Evolutionary conservation across 225 moss, liverwort and hornwort species (phyloP).

Genomic region (Lunularia cruciata): DNA sequence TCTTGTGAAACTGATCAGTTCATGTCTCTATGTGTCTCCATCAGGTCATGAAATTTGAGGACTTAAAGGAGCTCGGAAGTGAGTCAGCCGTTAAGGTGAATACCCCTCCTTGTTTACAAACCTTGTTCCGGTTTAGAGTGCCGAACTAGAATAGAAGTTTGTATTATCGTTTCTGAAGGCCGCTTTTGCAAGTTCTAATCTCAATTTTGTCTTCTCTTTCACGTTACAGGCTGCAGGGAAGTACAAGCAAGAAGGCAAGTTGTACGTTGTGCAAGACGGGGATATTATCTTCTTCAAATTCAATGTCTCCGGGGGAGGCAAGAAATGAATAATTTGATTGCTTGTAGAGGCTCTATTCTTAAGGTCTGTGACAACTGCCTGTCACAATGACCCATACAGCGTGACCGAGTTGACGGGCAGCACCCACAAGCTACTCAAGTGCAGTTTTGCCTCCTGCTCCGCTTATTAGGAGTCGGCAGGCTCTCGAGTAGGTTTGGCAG

Average conservation of each 20-base stretch:
- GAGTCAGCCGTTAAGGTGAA: slow-evolving; percentile 87
- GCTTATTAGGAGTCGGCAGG: slow-evolving; percentile 4
- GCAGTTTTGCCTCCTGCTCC: not conserved
- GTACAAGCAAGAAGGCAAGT: slow-evolving; percentile 98
- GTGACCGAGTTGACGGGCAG: slow-evolving; percentile 16
- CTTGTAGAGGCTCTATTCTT: slow-evolving; percentile 1
- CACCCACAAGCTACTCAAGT: not conserved
- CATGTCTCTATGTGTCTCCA: not conserved
- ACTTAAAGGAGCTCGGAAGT: slow-evolving; percentile 83
- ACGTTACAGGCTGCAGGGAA: slow-evolving; percentile 74
- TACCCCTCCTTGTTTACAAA: not conserved
- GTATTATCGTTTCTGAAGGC: not conserved
- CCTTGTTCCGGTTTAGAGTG: not conserved
- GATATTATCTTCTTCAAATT: slow-evolving; percentile 98
- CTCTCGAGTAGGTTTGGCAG: slow-evolving; percentile 12
- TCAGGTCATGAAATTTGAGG: slow-evolving; percentile 98
- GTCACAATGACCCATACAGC: slow-evolving; percentile 6
- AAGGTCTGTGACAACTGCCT: slow-evolving; percentile 22
- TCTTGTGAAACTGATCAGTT: not conserved
- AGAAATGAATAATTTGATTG: slow-evolving; percentile 41
- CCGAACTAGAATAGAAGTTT: not conserved
- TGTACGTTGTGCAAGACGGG: slow-evolving; percentile 86
- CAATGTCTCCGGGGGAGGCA: slow-evolving; percentile 90
- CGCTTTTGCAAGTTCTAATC: not conserved
- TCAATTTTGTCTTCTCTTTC: not conserved